Base-by-base conservation (phyloP, 257 asterid species). In the Capsicum rhomboideum region DNA sequence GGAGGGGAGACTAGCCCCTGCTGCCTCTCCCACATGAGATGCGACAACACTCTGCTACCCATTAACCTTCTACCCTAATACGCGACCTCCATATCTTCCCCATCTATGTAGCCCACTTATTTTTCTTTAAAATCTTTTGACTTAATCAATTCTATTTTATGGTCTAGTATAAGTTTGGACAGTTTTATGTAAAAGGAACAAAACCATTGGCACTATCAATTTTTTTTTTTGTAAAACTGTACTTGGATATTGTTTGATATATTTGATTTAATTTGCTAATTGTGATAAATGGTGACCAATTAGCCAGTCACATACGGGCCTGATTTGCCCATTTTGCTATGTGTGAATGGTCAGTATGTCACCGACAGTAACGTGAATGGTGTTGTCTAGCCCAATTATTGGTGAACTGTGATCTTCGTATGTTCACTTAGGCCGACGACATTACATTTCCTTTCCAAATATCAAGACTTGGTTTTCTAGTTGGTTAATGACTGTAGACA, bases 341-440 rank as follows among this genome's bases (percentile, higher is more conserved):
- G 83, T 83, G 90, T 90, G 92, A 90, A 80, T 86, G 92, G 90
- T 90, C 91, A 89, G 92, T 88, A 89, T 82, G 78, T 87, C 88
- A 84, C 94, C 92, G 17, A 89, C n/a, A 90, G 80, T 69, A 50
- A 81, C 18, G n/a, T 14, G 72, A 82, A 64, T 26, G 75, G 88
- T 87, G 90, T 84, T 84, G n/a, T 46, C 69, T 67, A 67, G 89
- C 84, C 72, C 68, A 16, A 50, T 16, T 13, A 63, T 56, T 66
- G 86, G 83, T 20, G 89, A 66, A 83, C 31, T 71, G 78, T 80
- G 87, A 46, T 17, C 58, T 44, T 66, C 14, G 26, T 16, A 28
- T 52, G 85, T 84, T 42, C 86, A 64, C 77, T 69, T 18, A 6
- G 84, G 87, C 88, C 61, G 55, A 82, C 80, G 75, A 82, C 87